phyloP scores from a whole-genome alignment of 495 filamentous ascomycete genomes.

The Penicillium steckii region DNA sequence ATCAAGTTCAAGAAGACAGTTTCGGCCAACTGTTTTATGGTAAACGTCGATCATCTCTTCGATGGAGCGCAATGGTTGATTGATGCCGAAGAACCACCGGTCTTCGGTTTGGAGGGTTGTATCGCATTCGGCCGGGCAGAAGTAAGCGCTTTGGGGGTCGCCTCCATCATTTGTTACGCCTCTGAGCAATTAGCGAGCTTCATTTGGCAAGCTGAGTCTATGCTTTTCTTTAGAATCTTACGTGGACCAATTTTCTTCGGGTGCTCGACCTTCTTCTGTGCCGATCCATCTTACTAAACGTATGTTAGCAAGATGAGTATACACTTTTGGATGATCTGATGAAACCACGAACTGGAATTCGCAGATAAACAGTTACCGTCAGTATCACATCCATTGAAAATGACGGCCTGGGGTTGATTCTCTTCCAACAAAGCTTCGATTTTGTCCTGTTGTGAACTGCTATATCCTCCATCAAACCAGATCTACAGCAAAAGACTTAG shows the following conservation, averaged over 20 bases:
- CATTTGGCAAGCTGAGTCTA: too few relatives aligned
- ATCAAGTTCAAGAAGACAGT: constrained; percentile 10
- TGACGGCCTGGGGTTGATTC: constrained; percentile 7
- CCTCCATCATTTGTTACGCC: constrained; percentile 8
- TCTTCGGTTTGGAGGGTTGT: constrained; percentile 11
- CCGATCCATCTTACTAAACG: constrained; percentile 10
- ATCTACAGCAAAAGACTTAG: background rate
- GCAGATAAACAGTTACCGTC: constrained; percentile 5
- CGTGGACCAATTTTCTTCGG: constrained; percentile 13
- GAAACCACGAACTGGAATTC: constrained; percentile 4
- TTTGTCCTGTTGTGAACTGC: constrained; percentile 5
- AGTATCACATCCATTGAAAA: constrained; percentile 11
- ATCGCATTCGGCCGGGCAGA: constrained; percentile 14
- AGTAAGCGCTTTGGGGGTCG: constrained; percentile 8
- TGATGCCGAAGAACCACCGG: constrained; percentile 10
- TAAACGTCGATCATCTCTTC: constrained; percentile 15
- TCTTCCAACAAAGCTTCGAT: constrained; percentile 5
- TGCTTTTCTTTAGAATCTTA: too few relatives aligned
- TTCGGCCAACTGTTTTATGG: constrained; percentile 9
- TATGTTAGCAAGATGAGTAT: background rate
- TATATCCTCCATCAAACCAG: constrained; percentile 15
- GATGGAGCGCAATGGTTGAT: constrained; percentile 10
- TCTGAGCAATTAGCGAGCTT: constrained; percentile 1
- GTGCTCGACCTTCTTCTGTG: constrained; percentile 6
- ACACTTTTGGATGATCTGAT: too few relatives aligned